These are phyloP conservation scores for Xylariaceae sp. DNA, from an alignment of 2,329 filamentous ascomycete species.

Conservation along the genomic window DNA sequence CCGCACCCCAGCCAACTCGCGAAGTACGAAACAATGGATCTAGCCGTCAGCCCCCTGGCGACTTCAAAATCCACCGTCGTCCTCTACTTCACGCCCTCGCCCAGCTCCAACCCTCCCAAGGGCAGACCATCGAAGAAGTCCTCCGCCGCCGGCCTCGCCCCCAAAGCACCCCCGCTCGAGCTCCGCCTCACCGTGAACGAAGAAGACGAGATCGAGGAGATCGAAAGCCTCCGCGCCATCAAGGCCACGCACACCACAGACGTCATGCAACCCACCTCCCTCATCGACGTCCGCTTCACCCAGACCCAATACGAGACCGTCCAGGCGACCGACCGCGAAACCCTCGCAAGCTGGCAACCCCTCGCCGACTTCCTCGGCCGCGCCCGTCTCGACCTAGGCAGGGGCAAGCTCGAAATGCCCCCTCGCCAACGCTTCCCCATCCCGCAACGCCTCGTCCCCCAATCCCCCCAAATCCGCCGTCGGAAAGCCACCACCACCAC, in stretches of 20 bases:
- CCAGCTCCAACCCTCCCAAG: slow-evolving; percentile 4
- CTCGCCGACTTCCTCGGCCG: slow-evolving; percentile 41
- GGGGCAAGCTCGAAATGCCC: slow-evolving; percentile 38
- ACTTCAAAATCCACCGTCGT: slow-evolving; percentile 35
- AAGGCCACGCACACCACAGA: slow-evolving; percentile 37
- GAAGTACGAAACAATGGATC: slow-evolving; percentile 27
- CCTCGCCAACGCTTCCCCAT: slow-evolving; percentile 30
- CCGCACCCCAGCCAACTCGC: slow-evolving; percentile 45
- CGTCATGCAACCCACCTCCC: slow-evolving; percentile 41
- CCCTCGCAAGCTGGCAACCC: slow-evolving; percentile 29
- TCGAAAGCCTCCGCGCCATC: slow-evolving; percentile 37
- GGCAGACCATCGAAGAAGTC: neutral
- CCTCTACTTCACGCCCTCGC: slow-evolving; percentile 42
- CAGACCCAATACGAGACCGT: slow-evolving; percentile 36
- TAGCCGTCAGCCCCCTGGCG: slow-evolving; percentile 22
- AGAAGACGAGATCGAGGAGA: slow-evolving; percentile 32
- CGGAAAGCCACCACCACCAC: neutral
- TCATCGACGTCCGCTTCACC: slow-evolving; percentile 45
- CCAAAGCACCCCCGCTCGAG: slow-evolving; percentile 34
- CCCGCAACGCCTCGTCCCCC: slow-evolving; percentile 26
- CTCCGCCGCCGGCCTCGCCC: slow-evolving; percentile 13
- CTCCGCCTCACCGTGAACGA: slow-evolving; percentile 35
- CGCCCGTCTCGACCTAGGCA: slow-evolving; percentile 43
- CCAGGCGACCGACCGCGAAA: slow-evolving; percentile 20
- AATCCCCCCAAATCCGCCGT: neutral